Percentiles rank a stretch among this genome's conserved stretches.
Conservation (phyloP, 177 flowering plant genomes). For the Vitis hybrid region DNA sequence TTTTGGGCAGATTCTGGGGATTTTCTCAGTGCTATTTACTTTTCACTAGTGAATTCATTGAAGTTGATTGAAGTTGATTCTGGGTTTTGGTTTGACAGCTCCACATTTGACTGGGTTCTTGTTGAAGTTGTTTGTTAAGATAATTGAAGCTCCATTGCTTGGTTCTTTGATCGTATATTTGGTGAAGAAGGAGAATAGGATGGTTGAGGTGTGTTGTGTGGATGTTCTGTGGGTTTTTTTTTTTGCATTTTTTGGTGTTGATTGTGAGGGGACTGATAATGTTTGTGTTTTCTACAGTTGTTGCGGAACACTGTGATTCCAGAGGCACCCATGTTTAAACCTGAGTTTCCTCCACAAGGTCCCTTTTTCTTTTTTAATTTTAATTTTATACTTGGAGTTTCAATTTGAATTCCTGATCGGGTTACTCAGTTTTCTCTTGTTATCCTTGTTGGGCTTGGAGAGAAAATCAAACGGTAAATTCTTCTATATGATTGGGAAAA, state of each 20-base stretch:
- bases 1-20: no score
- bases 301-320: constrained; percentile 77
- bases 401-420: background rate
- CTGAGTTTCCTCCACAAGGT: constrained; percentile 98
- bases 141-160: constrained; percentile 61
- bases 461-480: no score
- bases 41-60: no score
- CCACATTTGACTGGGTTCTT: constrained; percentile 79
- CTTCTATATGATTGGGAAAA: no score
- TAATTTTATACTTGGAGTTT: background rate
- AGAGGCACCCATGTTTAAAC: constrained; percentile 84
- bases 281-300: constrained; percentile 37
- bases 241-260: background rate
- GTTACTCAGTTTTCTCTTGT: no score
- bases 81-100: constrained; percentile 41
- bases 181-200: constrained; percentile 67
- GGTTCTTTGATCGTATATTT: constrained; percentile 49
- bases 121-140: constrained; percentile 65
- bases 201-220: constrained; percentile 48
- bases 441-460: no score
- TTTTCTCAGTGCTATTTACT: no score
- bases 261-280: constrained; percentile 2
- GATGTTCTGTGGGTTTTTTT: background rate
- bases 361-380: background rate
- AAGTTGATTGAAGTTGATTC: background rate